These are phyloP conservation scores for Penicillium sp. DNA, from an alignment of 2,329 filamentous ascomycete species.

Conservation along the genomic window DNA sequence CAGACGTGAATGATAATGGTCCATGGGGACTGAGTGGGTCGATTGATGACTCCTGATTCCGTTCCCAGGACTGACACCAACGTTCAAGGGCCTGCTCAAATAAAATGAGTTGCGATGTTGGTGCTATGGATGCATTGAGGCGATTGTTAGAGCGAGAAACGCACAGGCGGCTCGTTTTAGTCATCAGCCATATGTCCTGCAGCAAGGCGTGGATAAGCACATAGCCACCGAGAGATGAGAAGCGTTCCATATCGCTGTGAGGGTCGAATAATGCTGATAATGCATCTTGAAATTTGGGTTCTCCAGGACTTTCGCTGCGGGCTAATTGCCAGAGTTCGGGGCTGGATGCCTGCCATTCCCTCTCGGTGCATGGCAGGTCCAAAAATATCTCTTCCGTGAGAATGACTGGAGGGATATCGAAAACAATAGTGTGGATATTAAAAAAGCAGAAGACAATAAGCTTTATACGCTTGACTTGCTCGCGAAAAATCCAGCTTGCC, in stretches of 20 bases:
- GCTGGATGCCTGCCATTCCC: constrained; percentile 31
- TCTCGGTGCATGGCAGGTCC: constrained; percentile 34
- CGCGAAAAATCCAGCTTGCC: constrained; percentile 33
- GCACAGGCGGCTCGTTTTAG: constrained; percentile 31
- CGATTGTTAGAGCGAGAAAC: constrained; percentile 19
- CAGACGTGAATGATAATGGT: constrained; percentile 35
- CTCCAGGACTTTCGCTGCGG: constrained; percentile 21
- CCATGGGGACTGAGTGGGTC: constrained; percentile 37
- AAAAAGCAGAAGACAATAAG: constrained; percentile 38
- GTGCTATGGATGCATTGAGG: constrained; percentile 18
- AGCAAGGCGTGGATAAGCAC: constrained; percentile 35
- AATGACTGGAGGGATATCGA: constrained; percentile 33
- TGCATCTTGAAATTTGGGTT: constrained; percentile 31
- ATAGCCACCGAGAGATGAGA: constrained; percentile 35
- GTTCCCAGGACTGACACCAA: constrained; percentile 39
- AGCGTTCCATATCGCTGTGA: constrained; percentile 24
- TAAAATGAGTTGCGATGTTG: constrained; percentile 24
- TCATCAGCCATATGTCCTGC: constrained; percentile 36
- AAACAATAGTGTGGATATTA: constrained; percentile 39
- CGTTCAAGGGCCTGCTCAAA: constrained; percentile 35
- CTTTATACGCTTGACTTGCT: constrained; percentile 33
- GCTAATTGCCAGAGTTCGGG: constrained; percentile 27
- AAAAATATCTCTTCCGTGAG: constrained; percentile 32
- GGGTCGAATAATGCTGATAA: constrained; percentile 27
- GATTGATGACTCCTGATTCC: constrained; percentile 36